These are phyloP conservation scores for Triticum turgidum DNA, from an alignment of 176 grass and related monocot species.

Conservation along the genomic window DNA sequence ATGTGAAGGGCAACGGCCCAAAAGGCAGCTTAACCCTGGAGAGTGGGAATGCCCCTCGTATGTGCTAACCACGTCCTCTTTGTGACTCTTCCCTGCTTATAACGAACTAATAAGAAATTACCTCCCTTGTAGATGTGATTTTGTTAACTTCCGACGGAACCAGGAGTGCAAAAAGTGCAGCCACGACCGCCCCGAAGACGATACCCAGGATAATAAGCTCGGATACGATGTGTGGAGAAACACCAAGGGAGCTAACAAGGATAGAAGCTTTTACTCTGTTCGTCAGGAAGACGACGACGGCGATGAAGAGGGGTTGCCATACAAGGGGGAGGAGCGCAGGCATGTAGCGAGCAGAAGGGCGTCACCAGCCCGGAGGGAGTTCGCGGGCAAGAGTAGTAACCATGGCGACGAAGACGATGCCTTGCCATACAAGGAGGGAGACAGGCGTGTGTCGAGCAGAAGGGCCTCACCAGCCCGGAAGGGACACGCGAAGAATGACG, in stretches of 20 bases:
- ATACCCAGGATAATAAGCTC: constrained; percentile 29
- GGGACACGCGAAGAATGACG: constrained; percentile 13
- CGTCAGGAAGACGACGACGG: background rate
- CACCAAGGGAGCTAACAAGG: background rate
- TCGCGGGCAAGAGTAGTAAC: constrained; percentile 5
- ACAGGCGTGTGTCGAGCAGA: constrained; percentile 26
- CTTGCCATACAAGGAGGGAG: background rate
- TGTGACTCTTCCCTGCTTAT: background rate
- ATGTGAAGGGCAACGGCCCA: constrained; percentile 63
- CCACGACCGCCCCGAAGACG: constrained; percentile 43
- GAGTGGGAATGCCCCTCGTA: constrained; percentile 94
- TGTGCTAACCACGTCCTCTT: constrained; percentile 3
- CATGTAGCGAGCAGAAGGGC: constrained; percentile 31
- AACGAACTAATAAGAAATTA: constrained; percentile 10
- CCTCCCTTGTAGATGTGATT: constrained; percentile 45
- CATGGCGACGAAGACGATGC: background rate
- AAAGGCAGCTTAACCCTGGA: constrained; percentile 67
- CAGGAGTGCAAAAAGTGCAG: constrained; percentile 50
- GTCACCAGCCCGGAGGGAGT: constrained; percentile 21
- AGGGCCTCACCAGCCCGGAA: constrained; percentile 22
- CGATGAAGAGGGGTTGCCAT: constrained; percentile 3
- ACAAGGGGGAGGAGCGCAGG: constrained; percentile 3
- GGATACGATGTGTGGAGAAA: constrained; percentile 35
- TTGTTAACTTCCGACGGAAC: constrained; percentile 63
- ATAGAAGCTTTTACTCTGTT: constrained; percentile 25